Conservation (phyloP, 176 grass and related monocot species). For the Areca catechu region DNA sequence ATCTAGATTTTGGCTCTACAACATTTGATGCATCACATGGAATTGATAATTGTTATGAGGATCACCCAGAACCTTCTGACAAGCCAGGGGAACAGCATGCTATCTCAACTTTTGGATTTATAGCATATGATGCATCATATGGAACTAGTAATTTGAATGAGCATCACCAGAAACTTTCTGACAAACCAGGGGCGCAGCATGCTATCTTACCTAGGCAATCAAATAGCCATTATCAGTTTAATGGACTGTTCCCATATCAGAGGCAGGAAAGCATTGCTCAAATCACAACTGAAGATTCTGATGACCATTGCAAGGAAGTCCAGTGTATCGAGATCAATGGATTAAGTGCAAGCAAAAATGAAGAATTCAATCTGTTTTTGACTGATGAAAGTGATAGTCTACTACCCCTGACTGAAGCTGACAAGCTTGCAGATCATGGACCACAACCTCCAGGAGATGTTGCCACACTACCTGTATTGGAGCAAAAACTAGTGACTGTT, state of each 20-base stretch:
- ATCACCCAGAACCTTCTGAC: background rate
- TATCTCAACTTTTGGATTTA: background rate
- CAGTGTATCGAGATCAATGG: conserved; percentile 49
- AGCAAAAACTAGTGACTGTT: conserved; percentile 1
- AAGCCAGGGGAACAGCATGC: conserved; percentile 8
- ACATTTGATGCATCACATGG: conserved; percentile 33
- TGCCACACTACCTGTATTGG: background rate
- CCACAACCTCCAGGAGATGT: conserved; percentile 3
- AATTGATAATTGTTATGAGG: conserved; percentile 21
- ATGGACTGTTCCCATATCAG: conserved; percentile 20
- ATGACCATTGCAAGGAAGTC: conserved; percentile 84
- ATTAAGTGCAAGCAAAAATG: conserved; percentile 23
- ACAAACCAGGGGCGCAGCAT: conserved; percentile 5
- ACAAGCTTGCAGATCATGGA: conserved; percentile 17
- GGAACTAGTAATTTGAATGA: conserved; percentile 4
- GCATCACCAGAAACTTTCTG: conserved; percentile 4
- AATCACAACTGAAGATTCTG: conserved; percentile 17
- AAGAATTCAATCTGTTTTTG: conserved; percentile 29
- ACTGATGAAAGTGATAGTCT: conserved; percentile 25
- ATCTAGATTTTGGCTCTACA: conserved; percentile 17
- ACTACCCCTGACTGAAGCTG: conserved; percentile 36
- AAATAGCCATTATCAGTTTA: conserved; percentile 27
- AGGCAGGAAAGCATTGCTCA: conserved; percentile 5
- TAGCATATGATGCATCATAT: too few relatives aligned
- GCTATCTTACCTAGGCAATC: conserved; percentile 3